These are phyloP conservation scores for Pseudogymnoascus sp. DNA, from an alignment of 2,329 filamentous ascomycete species.

Conservation along the genomic window DNA sequence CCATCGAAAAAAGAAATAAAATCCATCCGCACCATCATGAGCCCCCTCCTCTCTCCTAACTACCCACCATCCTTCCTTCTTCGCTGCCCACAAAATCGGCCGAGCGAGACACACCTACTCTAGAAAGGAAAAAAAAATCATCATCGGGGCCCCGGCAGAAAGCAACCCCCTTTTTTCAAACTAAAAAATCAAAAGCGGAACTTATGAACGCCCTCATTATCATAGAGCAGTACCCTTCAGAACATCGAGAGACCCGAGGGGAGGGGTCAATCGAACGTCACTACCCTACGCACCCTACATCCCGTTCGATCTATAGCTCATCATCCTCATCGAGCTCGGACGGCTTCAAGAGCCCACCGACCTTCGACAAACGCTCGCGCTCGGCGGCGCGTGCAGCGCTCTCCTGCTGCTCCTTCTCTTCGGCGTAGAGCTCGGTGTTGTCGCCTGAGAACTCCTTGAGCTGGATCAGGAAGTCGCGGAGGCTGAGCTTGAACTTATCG, in stretches of 20 bases:
- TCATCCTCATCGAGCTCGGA: conserved; percentile 88
- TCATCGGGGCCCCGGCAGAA: neutral
- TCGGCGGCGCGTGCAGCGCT: conserved; percentile 81
- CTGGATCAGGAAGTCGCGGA: conserved; percentile 95
- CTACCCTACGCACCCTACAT: neutral
- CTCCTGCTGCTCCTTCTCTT: conserved; percentile 90
- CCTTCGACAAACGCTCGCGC: conserved; percentile 86
- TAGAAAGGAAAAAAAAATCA: neutral
- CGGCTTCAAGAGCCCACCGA: conserved; percentile 91
- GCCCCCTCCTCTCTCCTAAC: neutral
- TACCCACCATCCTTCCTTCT: neutral
- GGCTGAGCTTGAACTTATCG: conserved; percentile 88
- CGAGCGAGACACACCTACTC: neutral
- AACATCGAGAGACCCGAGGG: neutral
- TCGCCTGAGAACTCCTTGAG: conserved; percentile 95
- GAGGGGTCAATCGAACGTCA: neutral
- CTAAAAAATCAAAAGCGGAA: conserved; percentile 5
- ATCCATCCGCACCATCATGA: neutral
- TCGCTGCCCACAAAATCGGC: neutral
- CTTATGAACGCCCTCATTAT: conserved; percentile 9
- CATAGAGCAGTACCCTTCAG: neutral
- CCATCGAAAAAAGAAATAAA: neutral
- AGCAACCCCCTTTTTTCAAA: conserved; percentile 4
- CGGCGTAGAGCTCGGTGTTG: conserved; percentile 86
- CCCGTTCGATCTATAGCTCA: conserved; percentile 74